Base-by-base conservation (phyloP, 768 basidiomycete species). In the Mycena vulgaris region DNA sequence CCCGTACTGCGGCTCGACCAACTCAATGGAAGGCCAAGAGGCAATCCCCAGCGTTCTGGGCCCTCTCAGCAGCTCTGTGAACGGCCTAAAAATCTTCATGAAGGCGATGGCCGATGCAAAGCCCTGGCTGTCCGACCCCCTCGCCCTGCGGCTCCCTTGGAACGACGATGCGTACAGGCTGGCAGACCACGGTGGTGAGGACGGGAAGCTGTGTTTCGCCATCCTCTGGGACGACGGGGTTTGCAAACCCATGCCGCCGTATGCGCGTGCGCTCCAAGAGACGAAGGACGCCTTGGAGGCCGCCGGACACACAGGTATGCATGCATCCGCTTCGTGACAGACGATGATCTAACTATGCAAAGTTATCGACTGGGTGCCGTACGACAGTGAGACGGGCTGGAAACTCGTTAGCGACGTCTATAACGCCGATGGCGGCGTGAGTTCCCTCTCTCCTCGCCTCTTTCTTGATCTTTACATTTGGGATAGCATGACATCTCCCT, bases 361-460 rank as follows among this genome's bases (percentile, higher is more conserved):
- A 92, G 94, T 94, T 13, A 84, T 94, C 57, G 88, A 92, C 56
- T 95, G 92, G 92, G 78, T 85, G 35, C 88, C 89, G 0, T 75
- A 83, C 35, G 84, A 89, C 66, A 45, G 42, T 21, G 21, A 21
- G 42, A n/a, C 42, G 6, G 42, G 42, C 42, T 13, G 85, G 87
- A 67, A 80, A 91, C 3, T 77, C 76, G 62, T 73, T 81, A 1
- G 73, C 76, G 23, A 74, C 82, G 31, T 89, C 33, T 63, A 49
- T 48, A 89, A 75, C 67, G 86, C 72, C 4, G 42, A 45, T 21
- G 42, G 42, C 42, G 42, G 42, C 40, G 64, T 66, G 28, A 51
- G 55, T 57, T 5, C 42, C 21, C 6, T 45, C 5, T n/a, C 42
- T 45, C 19, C 13, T 14, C 39, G 4, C 13, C 42, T 6, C 21